Base-by-base conservation (phyloP, 2,329 filamentous ascomycete genomes). In the Aspergillus sp. region DNA sequence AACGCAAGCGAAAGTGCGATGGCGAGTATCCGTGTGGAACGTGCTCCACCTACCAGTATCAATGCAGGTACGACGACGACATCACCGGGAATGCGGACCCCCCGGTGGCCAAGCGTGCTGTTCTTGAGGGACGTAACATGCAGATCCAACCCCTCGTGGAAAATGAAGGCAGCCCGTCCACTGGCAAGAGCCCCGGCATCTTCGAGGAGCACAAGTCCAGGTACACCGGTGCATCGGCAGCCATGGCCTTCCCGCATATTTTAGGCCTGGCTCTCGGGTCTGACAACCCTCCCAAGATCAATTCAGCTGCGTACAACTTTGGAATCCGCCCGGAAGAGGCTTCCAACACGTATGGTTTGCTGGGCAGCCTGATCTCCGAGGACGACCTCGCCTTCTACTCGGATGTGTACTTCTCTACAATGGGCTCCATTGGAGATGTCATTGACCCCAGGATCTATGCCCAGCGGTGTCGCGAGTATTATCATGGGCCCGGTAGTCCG, bases 1-100 rank as follows among this genome's bases (percentile, higher is more conserved):
- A 71, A 64, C 69, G 69, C 48, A 72, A 71, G 61, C 68, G 69
- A n/a, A 71, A 70, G 68, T 71, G 69, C 52, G 67, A 71, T 50
- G 54, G 21, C 4, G 46, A n/a, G 35, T 67, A 69, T 62, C 70
- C 70, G n/a, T 72, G 70, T 56, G 56, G 58, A 49, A 70, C 58
- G 63, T 72, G 69, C 59, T 62, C 64, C 50, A 69, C 61, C 7
- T 71, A 70, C 46, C 60, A 31, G 48, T 72, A 72, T 31, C 56
- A 61, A 52, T 70, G 69, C 60, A 66, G 48, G 17, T 72, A 72
- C 52, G 15, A 49, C 37, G 57, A 66, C 27, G 47, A 65, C 39
- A 15, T 59, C 37, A 45, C 35, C n/a, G 9, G 8, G 27, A 31
- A 4, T 31, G 27, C 27, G 9, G 27, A 31, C 48, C 37, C 59